Conservation (phyloP, 2,329 filamentous ascomycete species). For the Claviceps lovelessii region DNA sequence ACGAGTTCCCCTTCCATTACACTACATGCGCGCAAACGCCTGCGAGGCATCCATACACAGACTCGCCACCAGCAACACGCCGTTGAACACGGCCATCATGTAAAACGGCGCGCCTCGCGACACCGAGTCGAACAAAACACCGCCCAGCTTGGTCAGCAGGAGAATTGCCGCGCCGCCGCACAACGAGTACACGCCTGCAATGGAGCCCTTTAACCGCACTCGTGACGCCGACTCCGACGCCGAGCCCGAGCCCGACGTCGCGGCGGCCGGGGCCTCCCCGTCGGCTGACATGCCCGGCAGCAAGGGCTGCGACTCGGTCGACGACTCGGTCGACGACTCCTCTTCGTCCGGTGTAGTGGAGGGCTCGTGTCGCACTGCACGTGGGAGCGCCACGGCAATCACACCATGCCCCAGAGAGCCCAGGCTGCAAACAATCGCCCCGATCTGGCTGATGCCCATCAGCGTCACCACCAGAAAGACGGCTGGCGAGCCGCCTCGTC, state of each 20-base stretch:
- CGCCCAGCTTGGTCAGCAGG: slow-evolving; percentile 80
- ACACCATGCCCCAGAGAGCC: slow-evolving; percentile 74
- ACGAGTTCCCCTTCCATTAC: background rate
- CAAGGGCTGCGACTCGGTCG: slow-evolving; percentile 24
- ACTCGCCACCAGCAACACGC: slow-evolving; percentile 45
- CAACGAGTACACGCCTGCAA: slow-evolving; percentile 86
- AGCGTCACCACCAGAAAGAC: slow-evolving; percentile 68
- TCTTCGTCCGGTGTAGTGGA: slow-evolving; percentile 22
- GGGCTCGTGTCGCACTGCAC: slow-evolving; percentile 11
- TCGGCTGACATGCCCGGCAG: slow-evolving; percentile 17
- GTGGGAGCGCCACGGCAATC: slow-evolving; percentile 34
- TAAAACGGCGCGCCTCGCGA: slow-evolving; percentile 75
- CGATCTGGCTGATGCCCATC: slow-evolving; percentile 87
- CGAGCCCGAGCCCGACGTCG: background rate
- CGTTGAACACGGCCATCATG: slow-evolving; percentile 86
- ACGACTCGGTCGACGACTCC: slow-evolving; percentile 24
- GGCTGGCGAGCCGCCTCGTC: slow-evolving; percentile 49
- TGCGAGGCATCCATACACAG: slow-evolving; percentile 34
- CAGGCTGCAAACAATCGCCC: slow-evolving; percentile 90
- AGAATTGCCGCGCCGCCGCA: slow-evolving; percentile 83
- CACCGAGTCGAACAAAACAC: slow-evolving; percentile 65
- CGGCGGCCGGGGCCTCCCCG: slow-evolving; percentile 9
- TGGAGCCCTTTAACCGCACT: slow-evolving; percentile 69
- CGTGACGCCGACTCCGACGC: slow-evolving; percentile 24
- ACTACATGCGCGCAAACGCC: slow-evolving; percentile 17